Base-by-base conservation (phyloP, 352 stramenopile species). In the Phytophthora hybrid region DNA sequence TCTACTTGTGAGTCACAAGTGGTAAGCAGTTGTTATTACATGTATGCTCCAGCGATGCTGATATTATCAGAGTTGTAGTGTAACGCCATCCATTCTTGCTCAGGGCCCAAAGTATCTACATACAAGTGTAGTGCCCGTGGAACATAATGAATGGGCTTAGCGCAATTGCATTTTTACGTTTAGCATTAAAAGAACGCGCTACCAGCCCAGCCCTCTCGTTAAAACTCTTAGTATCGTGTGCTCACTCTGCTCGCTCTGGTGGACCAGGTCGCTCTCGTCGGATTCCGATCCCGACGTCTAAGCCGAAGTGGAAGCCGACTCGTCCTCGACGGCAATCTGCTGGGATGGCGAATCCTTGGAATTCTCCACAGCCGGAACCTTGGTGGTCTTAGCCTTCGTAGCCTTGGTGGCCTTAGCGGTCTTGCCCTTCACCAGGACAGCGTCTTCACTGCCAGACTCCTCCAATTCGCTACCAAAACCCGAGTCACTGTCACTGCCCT, bases 391-490 rank as follows among this genome's bases (percentile, higher is more conserved):
- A 0, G 57, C 54, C 29, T 59, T 47, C 18, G 54, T 47, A 13
- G 29, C 31, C 31, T 47, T 49, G 49, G 58, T 51, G 49, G 66
- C n/a, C n/a, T n/a, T n/a, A n/a, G n/a, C n/a, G n/a, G n/a, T 9
- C 59, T 69, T 67, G 29, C 49, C 56, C 56, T 72, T 72, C 5
- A 47, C 54, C 7, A 52, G 16, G 0, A 44, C 47, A 9, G 37
- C 31, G 26, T 73, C 58, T 10, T 69, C 59, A 13, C 49, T 73
- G 46, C 58, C 26, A 7, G 47, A 60, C n/a, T 55, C 46, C 11
- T 54, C 47, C 47, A n/a, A 54, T 4, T 18, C 16, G 41, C 41
- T 49, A 4, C 14, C 34, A 41, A 13, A 14, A 4, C 9, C 41
- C 14, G 32, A 53, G 4, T 49, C 41, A 49, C 41, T 52, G n/a